phyloP scores from a whole-genome alignment of 768 basidiomycete genomes.

The Crucibulum laeve region DNA sequence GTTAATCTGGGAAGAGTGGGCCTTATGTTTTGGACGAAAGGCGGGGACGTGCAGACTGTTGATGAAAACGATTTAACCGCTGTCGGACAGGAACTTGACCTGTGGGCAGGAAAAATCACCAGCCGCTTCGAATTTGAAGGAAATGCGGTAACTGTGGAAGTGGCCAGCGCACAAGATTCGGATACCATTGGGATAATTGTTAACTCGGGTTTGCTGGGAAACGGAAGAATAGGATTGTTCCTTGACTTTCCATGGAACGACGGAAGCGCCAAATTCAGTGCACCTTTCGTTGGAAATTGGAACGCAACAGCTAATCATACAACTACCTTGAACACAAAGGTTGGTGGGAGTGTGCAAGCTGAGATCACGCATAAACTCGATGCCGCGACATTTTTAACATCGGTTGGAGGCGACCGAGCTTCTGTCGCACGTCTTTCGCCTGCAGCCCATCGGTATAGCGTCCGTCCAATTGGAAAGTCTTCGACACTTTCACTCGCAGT shows the following conservation, averaged over 20 bases:
- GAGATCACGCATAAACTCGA: constrained; percentile 39
- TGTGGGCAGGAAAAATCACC: constrained; percentile 52
- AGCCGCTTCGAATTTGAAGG: constrained; percentile 39
- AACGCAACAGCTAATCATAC: constrained; percentile 44
- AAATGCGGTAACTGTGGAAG: constrained; percentile 30
- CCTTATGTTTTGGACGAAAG: constrained; percentile 31
- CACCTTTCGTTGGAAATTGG: constrained; percentile 54
- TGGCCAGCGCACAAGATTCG: constrained; percentile 30
- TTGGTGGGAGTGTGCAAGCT: constrained; percentile 17
- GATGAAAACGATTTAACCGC: constrained; percentile 32
- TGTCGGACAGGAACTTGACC: constrained; percentile 38
- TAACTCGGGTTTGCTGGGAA: constrained; percentile 32
- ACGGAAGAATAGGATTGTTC: constrained; percentile 39
- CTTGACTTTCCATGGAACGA: constrained; percentile 62
- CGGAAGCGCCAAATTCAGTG: constrained; percentile 49
- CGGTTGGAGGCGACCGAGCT: constrained; percentile 35
- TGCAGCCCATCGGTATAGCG: constrained; percentile 39
- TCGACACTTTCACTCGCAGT: constrained; percentile 31
- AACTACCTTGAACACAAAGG: constrained; percentile 25
- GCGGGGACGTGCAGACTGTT: constrained; percentile 22
- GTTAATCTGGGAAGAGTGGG: constrained; percentile 52
- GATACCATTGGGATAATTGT: constrained; percentile 38
- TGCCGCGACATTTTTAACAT: constrained; percentile 35
- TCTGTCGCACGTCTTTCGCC: constrained; percentile 37
- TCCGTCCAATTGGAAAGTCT: constrained; percentile 25